These are phyloP conservation scores for Tulasnella sp. DNA, from an alignment of 768 basidiomycete species.

Conservation along the genomic window DNA sequence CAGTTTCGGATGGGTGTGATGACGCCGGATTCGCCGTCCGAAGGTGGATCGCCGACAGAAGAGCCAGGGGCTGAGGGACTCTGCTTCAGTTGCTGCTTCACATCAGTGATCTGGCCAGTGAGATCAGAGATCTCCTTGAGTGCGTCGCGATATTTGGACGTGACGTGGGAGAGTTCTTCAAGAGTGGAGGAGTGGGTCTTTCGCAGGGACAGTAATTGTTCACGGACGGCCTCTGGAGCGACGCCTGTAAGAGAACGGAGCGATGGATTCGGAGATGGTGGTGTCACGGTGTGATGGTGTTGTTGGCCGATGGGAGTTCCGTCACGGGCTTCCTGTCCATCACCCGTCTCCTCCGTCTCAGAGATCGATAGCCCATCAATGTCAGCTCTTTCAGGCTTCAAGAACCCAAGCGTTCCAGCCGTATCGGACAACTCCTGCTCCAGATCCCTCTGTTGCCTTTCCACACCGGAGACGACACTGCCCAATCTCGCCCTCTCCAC, in stretches of 20 bases:
- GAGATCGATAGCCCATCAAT: neutral
- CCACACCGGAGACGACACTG: constrained; percentile 56
- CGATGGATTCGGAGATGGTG: constrained; percentile 2
- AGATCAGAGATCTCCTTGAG: constrained; percentile 89
- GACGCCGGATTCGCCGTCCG: constrained; percentile 2
- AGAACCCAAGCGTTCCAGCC: no score
- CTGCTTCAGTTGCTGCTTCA: constrained; percentile 38
- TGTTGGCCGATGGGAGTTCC: neutral
- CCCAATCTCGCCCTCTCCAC: constrained; percentile 58
- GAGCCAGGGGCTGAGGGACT: neutral
- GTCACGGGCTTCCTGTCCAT: neutral
- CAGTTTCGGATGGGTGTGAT: neutral
- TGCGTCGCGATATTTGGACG: constrained; percentile 77
- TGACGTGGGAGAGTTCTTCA: constrained; percentile 64
- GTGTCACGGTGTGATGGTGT: neutral
- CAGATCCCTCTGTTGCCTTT: constrained; percentile 54
- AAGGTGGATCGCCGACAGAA: neutral
- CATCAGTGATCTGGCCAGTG: constrained; percentile 80
- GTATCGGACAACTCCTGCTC: constrained; percentile 33
- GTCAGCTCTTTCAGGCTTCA: neutral
- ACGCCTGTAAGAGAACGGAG: neutral
- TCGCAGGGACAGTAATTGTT: constrained; percentile 63
- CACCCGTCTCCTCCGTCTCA: neutral
- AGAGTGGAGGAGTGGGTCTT: constrained; percentile 73
- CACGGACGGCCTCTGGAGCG: constrained; percentile 17